Conservation (phyloP, 2,329 filamentous ascomycete species). For the Ophiosphaerella narmari region DNA sequence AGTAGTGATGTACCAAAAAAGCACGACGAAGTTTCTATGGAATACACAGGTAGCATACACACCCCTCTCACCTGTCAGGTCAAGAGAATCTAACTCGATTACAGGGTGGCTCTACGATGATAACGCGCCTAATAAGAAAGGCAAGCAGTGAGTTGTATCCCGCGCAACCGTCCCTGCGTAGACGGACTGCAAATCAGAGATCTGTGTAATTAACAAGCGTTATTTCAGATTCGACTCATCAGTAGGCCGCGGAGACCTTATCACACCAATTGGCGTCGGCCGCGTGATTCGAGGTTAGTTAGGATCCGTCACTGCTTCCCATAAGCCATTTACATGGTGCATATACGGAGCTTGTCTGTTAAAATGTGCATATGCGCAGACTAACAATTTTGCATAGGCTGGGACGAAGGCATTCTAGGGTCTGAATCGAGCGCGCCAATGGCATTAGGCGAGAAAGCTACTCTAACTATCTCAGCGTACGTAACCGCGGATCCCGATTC, state of each 20-base stretch:
- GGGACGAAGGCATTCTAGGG: constrained; percentile 70
- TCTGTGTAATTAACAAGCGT: constrained; percentile 12
- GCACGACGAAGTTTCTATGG: constrained; percentile 79
- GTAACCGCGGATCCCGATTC: constrained; percentile 28
- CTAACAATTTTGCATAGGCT: constrained; percentile 45
- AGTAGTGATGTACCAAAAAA: constrained; percentile 62
- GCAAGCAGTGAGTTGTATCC: constrained; percentile 66
- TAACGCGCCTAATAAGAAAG: constrained; percentile 64
- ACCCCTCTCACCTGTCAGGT: neutral
- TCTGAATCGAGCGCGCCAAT: constrained; percentile 60
- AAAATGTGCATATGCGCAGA: constrained; percentile 9
- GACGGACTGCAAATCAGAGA: constrained; percentile 1
- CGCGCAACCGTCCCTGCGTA: constrained; percentile 1
- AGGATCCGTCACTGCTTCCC: neutral
- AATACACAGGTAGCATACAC: constrained; percentile 70
- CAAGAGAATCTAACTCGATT: constrained; percentile 13
- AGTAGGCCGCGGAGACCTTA: constrained; percentile 74
- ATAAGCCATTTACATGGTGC: constrained; percentile 4
- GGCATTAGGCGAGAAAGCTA: constrained; percentile 89
- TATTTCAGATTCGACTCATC: constrained; percentile 83
- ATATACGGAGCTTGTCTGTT: constrained; percentile 3
- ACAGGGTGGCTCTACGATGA: constrained; percentile 73
- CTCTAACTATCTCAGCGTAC: constrained; percentile 78
- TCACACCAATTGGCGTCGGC: constrained; percentile 77
- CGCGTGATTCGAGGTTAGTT: constrained; percentile 80